A percentile compares a stretch with the other conserved stretches of the same genome.
These are phyloP conservation scores for Daedaleopsis sinensis DNA, from an alignment of 768 basidiomycete genomes.

Conservation along the genomic window DNA sequence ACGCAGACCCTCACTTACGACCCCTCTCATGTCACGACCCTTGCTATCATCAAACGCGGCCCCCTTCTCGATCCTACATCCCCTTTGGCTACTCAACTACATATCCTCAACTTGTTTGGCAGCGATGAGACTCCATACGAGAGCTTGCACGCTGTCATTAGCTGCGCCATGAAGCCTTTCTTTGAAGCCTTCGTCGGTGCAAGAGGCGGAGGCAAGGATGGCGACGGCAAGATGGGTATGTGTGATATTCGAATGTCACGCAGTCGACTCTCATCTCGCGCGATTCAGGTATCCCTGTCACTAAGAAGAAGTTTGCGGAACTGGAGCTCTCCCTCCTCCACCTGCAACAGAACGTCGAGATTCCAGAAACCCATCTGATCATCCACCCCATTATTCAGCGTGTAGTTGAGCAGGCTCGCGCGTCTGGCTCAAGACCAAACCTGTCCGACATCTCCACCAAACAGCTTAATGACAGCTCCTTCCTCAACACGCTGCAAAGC, in stretches of 20 bases:
- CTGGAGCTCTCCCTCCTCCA: constrained; percentile 93
- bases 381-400: constrained; percentile 90
- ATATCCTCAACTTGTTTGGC: constrained; percentile 90
- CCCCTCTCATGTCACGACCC: constrained; percentile 76
- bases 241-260: not conserved
- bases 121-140: constrained; percentile 93
- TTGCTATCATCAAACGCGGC: constrained; percentile 94
- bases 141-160: constrained; percentile 92
- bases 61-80: constrained; percentile 78
- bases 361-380: constrained; percentile 92
- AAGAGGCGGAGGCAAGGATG: constrained; percentile 73
- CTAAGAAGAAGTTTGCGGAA: constrained; percentile 99
- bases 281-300: constrained; percentile 83
- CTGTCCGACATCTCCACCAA: constrained; percentile 75
- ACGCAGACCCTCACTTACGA: constrained; percentile 81
- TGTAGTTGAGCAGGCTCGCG: constrained; percentile 78
- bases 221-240: constrained; percentile 80
- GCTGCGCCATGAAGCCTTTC: constrained; percentile 95
- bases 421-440: constrained; percentile 62
- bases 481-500: constrained; percentile 90
- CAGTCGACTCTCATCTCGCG: constrained; percentile 6
- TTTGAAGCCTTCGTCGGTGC: constrained; percentile 97
- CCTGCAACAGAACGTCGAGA: constrained; percentile 98
- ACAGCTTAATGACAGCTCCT: constrained; percentile 82
- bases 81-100: constrained; percentile 84